Evolutionary conservation across 345 rosid genomes (phyloP).

Genomic region (Cardamine occulta): DNA sequence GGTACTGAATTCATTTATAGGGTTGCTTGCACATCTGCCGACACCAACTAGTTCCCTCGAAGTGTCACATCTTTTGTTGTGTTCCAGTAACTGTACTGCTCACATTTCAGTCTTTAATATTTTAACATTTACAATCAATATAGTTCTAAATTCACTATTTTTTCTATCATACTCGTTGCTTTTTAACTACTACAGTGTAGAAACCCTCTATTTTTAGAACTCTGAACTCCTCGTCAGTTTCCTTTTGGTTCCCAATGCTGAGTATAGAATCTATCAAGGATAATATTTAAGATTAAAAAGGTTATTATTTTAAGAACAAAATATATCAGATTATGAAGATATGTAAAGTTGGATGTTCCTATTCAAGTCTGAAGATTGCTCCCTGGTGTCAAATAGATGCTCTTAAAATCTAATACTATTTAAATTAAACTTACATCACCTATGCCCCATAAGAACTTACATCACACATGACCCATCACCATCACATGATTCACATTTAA

Average conservation of each 20-base stretch:
- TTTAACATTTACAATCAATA: conserved; percentile 9
- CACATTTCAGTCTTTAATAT: conserved; percentile 29
- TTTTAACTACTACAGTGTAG: conserved; percentile 30
- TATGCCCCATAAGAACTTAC: conserved; percentile 21
- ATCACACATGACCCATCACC: conserved; percentile 35
- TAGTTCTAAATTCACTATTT: not conserved
- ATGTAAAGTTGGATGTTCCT: conserved; percentile 24
- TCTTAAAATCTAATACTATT: conserved; percentile 11
- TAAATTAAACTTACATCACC: conserved; percentile 13
- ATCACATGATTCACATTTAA: conserved; percentile 17
- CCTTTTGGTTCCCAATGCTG: conserved; percentile 28
- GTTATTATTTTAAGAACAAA: not conserved
- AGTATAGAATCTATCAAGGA: conserved; percentile 9
- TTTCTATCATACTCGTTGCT: conserved; percentile 6
- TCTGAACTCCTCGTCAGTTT: conserved; percentile 30
- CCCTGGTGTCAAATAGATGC: conserved; percentile 22
- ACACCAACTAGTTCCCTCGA: conserved; percentile 45
- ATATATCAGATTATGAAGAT: conserved; percentile 7
- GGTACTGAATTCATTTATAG: conserved; percentile 7
- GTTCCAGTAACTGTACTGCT: conserved; percentile 40
- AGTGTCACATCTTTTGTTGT: conserved; percentile 41
- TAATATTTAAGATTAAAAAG: not conserved
- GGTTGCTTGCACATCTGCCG: conserved; percentile 41
- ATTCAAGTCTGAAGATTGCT: conserved; percentile 31
- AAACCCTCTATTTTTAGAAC: conserved; percentile 27